Evolutionary conservation across 169 alveolate genomes (phyloP).

Genomic region (Plasmodium sp.): DNA sequence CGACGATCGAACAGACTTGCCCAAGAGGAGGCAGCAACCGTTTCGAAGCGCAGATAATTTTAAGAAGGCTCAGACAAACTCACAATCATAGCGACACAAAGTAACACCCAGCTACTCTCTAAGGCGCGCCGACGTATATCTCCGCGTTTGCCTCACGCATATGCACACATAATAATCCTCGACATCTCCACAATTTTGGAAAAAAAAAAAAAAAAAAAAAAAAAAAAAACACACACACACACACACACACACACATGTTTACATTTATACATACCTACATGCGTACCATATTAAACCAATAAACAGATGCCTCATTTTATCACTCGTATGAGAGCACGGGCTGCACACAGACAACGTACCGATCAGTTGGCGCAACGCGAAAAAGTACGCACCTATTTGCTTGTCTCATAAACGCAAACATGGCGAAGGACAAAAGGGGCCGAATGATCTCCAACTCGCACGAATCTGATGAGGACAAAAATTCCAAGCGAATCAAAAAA

Average conservation of each 20-base stretch:
- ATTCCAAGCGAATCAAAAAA: conserved; percentile 11
- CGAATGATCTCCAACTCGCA: conserved; percentile 4
- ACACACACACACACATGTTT: neutral
- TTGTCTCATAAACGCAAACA: neutral
- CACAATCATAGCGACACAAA: neutral
- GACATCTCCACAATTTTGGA: neutral
- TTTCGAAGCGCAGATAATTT: neutral
- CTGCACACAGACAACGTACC: neutral
- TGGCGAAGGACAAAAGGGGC: conserved; percentile 55
- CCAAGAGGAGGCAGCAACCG: neutral
- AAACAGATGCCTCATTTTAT: conserved; percentile 8
- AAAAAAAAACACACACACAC: neutral
- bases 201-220: neutral
- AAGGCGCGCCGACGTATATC: neutral
- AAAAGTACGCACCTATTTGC: neutral
- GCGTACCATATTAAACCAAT: neutral
- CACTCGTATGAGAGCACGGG: neutral
- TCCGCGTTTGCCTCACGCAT: neutral
- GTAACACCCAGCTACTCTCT: neutral
- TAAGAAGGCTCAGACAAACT: neutral
- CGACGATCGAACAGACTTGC: neutral
- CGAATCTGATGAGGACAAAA: conserved; percentile 22
- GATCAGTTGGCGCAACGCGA: neutral
- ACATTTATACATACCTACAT: neutral
- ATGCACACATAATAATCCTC: neutral